A percentile compares a stretch with the other conserved stretches of the same genome.
Evolutionary conservation across 2,329 filamentous ascomycete genomes (phyloP).

Genomic region (Aspergillus pseudonomiae): DNA sequence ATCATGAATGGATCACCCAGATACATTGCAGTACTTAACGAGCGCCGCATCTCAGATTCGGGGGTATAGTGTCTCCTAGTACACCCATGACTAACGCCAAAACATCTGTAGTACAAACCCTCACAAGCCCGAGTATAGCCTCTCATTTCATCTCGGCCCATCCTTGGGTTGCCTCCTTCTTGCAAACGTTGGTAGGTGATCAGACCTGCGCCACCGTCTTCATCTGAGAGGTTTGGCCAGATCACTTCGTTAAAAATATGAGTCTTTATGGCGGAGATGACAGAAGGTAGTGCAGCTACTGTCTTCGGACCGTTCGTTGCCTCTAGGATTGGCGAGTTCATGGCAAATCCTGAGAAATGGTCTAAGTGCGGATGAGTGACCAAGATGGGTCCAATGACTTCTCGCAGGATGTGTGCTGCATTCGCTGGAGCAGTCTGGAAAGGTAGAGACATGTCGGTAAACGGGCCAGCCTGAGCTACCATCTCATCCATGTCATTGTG

Average conservation of each 20-base stretch:
- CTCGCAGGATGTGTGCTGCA: slow-evolving; percentile 75
- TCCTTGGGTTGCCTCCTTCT: slow-evolving; percentile 82
- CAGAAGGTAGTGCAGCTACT: slow-evolving; percentile 80
- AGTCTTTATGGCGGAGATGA: slow-evolving; percentile 87
- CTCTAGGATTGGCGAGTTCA: slow-evolving; percentile 87
- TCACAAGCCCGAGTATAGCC: slow-evolving; percentile 90
- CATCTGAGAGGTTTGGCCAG: slow-evolving; percentile 96
- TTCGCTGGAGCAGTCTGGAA: slow-evolving; percentile 71
- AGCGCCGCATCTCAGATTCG: slow-evolving; percentile 33
- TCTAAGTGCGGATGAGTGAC: slow-evolving; percentile 98
- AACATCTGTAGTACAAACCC: slow-evolving; percentile 83
- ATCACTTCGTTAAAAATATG: slow-evolving; percentile 98
- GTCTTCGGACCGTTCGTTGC: slow-evolving; percentile 78
- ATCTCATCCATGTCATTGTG: slow-evolving; percentile 35
- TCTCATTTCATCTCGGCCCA: slow-evolving; percentile 76
- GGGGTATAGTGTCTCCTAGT: slow-evolving; percentile 65
- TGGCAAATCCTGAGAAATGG: slow-evolving; percentile 86
- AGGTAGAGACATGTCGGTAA: slow-evolving; percentile 75
- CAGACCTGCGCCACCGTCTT: slow-evolving; percentile 90
- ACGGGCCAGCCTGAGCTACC: slow-evolving; percentile 63
- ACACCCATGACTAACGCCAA: slow-evolving; percentile 88
- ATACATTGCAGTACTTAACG: neutral
- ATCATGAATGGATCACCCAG: slow-evolving; percentile 18
- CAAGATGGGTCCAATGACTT: slow-evolving; percentile 82
- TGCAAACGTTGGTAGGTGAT: slow-evolving; percentile 87